Conservation (phyloP, 2,329 filamentous ascomycete species). For the Pseudocercospora ulei region DNA sequence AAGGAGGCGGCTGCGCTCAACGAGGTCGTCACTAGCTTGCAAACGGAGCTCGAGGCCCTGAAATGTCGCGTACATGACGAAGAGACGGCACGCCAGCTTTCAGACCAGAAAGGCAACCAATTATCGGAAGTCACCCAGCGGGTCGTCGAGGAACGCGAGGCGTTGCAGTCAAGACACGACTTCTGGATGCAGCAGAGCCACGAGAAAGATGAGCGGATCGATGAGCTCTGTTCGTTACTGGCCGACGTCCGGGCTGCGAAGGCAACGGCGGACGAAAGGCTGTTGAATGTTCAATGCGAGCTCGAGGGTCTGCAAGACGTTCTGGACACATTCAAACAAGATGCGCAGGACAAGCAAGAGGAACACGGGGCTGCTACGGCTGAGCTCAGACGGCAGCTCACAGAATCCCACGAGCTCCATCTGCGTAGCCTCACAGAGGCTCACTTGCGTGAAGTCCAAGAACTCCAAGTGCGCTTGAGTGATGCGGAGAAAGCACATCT, state of each 20-base stretch:
- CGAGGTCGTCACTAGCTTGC: conserved; percentile 19
- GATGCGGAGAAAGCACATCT: neutral
- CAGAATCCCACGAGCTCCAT: conserved; percentile 2
- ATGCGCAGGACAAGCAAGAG: conserved; percentile 19
- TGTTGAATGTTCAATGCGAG: conserved; percentile 9
- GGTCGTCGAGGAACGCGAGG: conserved; percentile 8
- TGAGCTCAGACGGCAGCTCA: conserved; percentile 13
- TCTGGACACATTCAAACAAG: conserved; percentile 20
- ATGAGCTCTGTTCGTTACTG: conserved; percentile 19
- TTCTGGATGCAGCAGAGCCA: conserved; percentile 10
- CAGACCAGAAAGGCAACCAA: conserved; percentile 8
- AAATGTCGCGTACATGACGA: conserved; percentile 21
- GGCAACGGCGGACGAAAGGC: conserved; percentile 8
- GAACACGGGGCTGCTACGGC: conserved; percentile 14
- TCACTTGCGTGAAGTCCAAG: conserved; percentile 5
- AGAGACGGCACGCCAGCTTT: conserved; percentile 11
- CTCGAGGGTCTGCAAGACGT: conserved; percentile 18
- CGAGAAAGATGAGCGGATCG: conserved; percentile 19
- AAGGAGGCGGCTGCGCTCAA: conserved; percentile 13
- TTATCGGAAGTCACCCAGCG: conserved; percentile 13
- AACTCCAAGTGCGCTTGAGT: neutral
- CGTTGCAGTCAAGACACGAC: conserved; percentile 8
- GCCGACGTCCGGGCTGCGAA: conserved; percentile 4
- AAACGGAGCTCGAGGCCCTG: conserved; percentile 21
- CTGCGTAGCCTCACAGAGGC: conserved; percentile 9